These are phyloP conservation scores for Botrytis sinoallii DNA, from an alignment of 2,329 filamentous ascomycete genomes.

Conservation along the genomic window DNA sequence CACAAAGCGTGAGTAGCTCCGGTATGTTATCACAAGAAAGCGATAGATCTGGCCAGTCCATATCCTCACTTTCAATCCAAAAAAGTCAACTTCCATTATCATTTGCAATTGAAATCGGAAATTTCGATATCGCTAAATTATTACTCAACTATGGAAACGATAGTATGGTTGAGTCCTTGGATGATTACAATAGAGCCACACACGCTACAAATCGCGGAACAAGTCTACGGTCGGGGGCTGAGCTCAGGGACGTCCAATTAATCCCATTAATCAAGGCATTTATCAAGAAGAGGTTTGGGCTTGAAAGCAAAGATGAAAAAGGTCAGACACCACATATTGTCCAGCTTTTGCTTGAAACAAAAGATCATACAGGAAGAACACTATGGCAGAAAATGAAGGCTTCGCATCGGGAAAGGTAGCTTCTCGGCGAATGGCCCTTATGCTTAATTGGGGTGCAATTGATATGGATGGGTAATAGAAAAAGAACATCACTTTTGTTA, in stretches of 20 bases:
- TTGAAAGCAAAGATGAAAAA: accelerated
- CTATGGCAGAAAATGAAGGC: not conserved
- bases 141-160: not conserved
- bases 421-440: not conserved
- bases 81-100: not conserved
- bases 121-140: not conserved
- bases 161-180: not conserved
- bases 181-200: not conserved
- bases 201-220: accelerated
- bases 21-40: not conserved
- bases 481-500: not conserved
- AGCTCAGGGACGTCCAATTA: not conserved
- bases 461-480: not conserved
- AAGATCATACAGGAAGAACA: not conserved
- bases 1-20: too few species aligned
- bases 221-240: not conserved
- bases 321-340: not conserved
- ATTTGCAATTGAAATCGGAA: not conserved
- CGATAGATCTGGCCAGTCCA: not conserved
- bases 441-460: not conserved
- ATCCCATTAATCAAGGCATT: accelerated
- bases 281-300: not conserved
- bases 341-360: not conserved
- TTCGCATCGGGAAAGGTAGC: not conserved
- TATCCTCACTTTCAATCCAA: not conserved